These are phyloP conservation scores for Thermothielavioides terrestris DNA, from an alignment of 495 filamentous ascomycete genomes.

Conservation along the genomic window DNA sequence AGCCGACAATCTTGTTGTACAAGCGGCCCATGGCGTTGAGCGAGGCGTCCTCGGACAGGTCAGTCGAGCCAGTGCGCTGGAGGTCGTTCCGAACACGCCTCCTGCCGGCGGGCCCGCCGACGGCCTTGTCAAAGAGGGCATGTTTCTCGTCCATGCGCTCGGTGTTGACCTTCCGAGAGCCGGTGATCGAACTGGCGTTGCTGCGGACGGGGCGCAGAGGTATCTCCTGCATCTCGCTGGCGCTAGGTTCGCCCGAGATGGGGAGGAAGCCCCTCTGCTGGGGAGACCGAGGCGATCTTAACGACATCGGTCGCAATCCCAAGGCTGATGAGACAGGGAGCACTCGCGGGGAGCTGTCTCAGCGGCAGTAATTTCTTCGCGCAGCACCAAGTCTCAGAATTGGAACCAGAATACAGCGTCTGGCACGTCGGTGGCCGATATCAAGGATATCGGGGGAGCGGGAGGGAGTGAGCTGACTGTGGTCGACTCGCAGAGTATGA, in stretches of 20 bases:
- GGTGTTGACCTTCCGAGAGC: slow-evolving; percentile 37
- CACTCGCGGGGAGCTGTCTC: too few species aligned
- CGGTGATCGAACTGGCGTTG: slow-evolving; percentile 41
- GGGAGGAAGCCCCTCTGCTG: slow-evolving; percentile 24
- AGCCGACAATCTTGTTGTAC: slow-evolving; percentile 76
- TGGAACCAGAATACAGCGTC: background rate
- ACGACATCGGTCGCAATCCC: slow-evolving; percentile 16
- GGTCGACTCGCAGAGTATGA: slow-evolving; percentile 4
- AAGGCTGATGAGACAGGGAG: too few species aligned
- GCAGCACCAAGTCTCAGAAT: background rate
- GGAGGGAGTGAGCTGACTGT: background rate
- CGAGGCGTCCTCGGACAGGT: slow-evolving; percentile 44
- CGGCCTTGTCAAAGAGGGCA: slow-evolving; percentile 41
- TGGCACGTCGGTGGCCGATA: background rate
- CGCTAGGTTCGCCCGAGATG: slow-evolving; percentile 18
- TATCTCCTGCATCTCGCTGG: slow-evolving; percentile 37
- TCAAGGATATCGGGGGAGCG: background rate
- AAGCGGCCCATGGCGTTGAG: slow-evolving; percentile 79
- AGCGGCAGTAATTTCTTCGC: background rate
- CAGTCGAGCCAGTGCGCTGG: slow-evolving; percentile 46
- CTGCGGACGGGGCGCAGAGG: slow-evolving; percentile 44
- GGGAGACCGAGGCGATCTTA: slow-evolving; percentile 24
- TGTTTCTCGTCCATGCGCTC: slow-evolving; percentile 26
- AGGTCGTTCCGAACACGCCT: slow-evolving; percentile 45
- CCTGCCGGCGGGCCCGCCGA: slow-evolving; percentile 39